A percentile compares a stretch with the other conserved stretches of the same genome.
These are phyloP conservation scores for Pholiota molesta DNA, from an alignment of 768 basidiomycete species.

Conservation along the genomic window DNA sequence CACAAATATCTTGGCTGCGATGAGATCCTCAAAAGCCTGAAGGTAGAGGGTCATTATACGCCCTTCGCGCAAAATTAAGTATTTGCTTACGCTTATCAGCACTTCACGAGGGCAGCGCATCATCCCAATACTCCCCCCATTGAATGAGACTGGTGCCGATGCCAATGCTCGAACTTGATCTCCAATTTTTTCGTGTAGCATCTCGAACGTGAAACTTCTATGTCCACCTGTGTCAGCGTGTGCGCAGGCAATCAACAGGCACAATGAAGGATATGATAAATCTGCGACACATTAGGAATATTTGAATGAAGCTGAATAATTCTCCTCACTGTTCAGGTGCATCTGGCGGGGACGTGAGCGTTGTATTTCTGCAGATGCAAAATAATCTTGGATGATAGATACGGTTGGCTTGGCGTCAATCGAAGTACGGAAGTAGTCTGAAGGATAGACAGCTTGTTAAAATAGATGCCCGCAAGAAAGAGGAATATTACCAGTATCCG, in stretches of 20 bases:
- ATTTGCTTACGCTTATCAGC: constrained; percentile 60
- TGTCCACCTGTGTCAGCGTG: constrained; percentile 81
- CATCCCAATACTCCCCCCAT: constrained; percentile 79
- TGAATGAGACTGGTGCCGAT: constrained; percentile 74
- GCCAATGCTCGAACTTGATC: constrained; percentile 73
- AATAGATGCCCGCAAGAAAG: background rate
- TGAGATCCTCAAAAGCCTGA: constrained; percentile 80
- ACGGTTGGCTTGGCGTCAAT: constrained; percentile 55
- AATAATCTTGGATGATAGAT: constrained; percentile 51
- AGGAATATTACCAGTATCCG: constrained; percentile 59
- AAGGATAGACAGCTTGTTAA: background rate
- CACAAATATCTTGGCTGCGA: constrained; percentile 58
- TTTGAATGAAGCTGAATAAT: constrained; percentile 1
- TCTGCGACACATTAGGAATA: constrained; percentile 38
- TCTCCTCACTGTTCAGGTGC: constrained; percentile 53
- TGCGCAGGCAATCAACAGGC: constrained; percentile 82
- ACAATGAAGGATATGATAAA: constrained; percentile 77
- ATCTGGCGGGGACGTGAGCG: constrained; percentile 57
- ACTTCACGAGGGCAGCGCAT: constrained; percentile 65
- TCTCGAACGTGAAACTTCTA: constrained; percentile 85
- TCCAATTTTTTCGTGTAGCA: constrained; percentile 81
- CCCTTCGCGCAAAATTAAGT: background rate
- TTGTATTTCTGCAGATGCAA: constrained; percentile 49
- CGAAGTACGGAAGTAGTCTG: constrained; percentile 49
- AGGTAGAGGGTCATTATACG: background rate